Evolutionary conservation across 371 early-diverging fungal genomes (phyloP).

Genomic region (Fennellomyces sp.): DNA sequence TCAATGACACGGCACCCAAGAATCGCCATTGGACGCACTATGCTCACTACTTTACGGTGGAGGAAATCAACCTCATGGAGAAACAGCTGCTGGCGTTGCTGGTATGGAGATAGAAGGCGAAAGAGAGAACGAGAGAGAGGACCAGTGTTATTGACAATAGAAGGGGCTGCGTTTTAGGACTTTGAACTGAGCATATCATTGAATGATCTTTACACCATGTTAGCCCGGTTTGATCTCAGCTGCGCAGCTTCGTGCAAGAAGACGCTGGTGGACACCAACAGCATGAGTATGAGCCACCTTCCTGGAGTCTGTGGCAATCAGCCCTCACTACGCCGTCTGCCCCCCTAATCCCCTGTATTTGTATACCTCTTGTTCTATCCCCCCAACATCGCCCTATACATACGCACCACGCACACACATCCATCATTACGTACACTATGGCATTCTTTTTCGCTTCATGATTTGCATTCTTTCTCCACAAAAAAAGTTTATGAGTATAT

Average conservation of each 20-base stretch:
- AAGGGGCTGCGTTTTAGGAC: neutral
- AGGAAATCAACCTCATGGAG: slow-evolving; percentile 83
- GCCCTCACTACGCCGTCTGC: neutral
- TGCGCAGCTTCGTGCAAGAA: neutral
- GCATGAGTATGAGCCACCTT: neutral
- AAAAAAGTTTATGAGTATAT: neutral
- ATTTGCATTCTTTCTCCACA: neutral
- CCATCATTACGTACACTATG: neutral
- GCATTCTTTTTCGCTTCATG: neutral
- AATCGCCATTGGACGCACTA: slow-evolving; percentile 78
- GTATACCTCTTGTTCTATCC: neutral
- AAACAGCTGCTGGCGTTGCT: slow-evolving; percentile 73
- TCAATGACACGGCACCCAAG: slow-evolving; percentile 77
- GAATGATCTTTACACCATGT: slow-evolving; percentile 1
- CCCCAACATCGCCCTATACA: neutral
- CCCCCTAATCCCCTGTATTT: neutral
- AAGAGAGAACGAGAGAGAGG: too few species aligned
- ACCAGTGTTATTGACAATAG: neutral
- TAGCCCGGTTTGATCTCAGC: neutral
- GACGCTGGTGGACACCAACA: neutral
- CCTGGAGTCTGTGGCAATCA: neutral
- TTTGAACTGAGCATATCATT: slow-evolving; percentile 6
- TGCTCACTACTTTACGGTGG: slow-evolving; percentile 64
- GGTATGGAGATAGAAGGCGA: slow-evolving; percentile 21
- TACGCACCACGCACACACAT: neutral